Evolutionary conservation across 805 yeast genomes (phyloP).

Genomic region (Wickerhamomyces bovis): DNA sequence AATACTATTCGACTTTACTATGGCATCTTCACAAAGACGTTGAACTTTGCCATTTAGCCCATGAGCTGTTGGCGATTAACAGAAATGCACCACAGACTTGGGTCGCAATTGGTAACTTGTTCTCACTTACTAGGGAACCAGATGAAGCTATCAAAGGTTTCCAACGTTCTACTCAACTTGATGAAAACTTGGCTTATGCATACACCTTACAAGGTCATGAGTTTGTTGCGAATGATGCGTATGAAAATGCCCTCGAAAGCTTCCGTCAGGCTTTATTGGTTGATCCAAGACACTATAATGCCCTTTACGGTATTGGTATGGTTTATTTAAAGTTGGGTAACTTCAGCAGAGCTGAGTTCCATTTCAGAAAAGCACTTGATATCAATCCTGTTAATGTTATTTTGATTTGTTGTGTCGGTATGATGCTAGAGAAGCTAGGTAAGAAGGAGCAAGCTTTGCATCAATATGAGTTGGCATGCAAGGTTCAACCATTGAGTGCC

Average conservation of each 20-base stretch:
- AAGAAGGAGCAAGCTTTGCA: conserved; percentile 65
- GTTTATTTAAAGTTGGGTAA: conserved; percentile 84
- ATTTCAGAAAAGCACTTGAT: conserved; percentile 79
- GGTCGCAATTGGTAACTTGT: conserved; percentile 87
- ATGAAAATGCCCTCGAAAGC: conserved; percentile 79
- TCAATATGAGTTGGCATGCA: conserved; percentile 78
- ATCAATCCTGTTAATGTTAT: conserved; percentile 90
- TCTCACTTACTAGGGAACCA: conserved; percentile 76
- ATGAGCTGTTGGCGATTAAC: conserved; percentile 66
- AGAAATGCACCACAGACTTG: conserved; percentile 75
- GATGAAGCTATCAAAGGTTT: conserved; percentile 88
- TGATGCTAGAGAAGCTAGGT: conserved; percentile 77
- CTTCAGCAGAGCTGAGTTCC: conserved; percentile 74
- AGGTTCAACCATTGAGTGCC: conserved; percentile 79
- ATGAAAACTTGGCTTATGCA: conserved; percentile 74
- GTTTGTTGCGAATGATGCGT: conserved; percentile 78
- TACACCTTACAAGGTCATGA: conserved; percentile 95
- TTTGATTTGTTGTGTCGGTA: conserved; percentile 87
- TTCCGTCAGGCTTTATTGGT: conserved; percentile 72
- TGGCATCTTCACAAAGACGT: conserved; percentile 89
- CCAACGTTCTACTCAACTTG: conserved; percentile 64
- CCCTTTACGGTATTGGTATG: conserved; percentile 94
- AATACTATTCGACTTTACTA: conserved; percentile 77
- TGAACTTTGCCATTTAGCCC: conserved; percentile 74
- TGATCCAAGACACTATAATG: conserved; percentile 85